Evolutionary conservation across 116 monocot genomes (phyloP), one percentile per base, ranked within the genome.

Genomic region (Thalassia testudinum): DNA sequence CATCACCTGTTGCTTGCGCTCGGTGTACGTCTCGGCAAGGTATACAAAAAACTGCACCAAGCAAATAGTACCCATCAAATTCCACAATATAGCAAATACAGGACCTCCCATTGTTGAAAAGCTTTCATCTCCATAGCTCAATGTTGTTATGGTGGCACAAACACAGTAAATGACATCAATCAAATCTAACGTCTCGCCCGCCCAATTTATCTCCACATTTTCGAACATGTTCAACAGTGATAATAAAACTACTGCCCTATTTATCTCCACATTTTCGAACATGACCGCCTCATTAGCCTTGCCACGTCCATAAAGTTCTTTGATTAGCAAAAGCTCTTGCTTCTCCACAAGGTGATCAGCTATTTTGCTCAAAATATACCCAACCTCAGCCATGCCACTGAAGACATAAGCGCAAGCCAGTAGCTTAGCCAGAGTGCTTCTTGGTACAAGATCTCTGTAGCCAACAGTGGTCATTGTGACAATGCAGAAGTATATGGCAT

Each of bases 381-480:
- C 97, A 24, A 72, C 61, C 22, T 89, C 61, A 14, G 74, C 82
- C 97, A 97, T 82, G 43, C 97, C 89, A 8, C 64, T 60, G 26
- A 97, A 85, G 16, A 97, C 97, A 27, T 76, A 89, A 8, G 51
- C 77, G 50, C 85, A 97, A 43, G 97, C 81, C 25, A 97, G 66
- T 54, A 97, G 85, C 57, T 97, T 97, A 1, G 85, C 7, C 13
- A 54, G 16, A 20, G 16, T 37, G 58, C 89, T 87, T 15, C 65
- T 53, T 6, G 97, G 97, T 18, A 89, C 76, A 1, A 97, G 82
- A 51, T 97, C 97, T 7, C 97, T 89, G 47, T 89, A 97, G 11
- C 89, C 97, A 21, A 97, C 89, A 0, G 97, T 89, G 5, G 85
- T 97, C 97, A 97, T 97, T 11, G 97, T 97, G n/a, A 97, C 97